Evolutionary conservation across 768 basidiomycete species (phyloP).

Genomic region (Suillus subalutaceus): DNA sequence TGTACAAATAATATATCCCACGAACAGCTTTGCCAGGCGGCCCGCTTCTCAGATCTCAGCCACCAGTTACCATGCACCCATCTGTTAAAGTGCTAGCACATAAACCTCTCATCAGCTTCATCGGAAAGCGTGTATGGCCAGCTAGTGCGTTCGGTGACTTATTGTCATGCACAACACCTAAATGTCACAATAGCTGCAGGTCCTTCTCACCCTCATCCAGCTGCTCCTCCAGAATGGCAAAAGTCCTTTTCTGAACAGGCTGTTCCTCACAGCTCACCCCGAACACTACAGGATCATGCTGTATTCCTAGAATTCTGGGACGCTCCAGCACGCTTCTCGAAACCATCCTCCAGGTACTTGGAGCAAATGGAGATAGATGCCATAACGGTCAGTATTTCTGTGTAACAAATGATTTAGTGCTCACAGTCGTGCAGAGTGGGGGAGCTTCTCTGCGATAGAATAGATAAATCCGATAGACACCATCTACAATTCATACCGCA

Average conservation of each 20-base stretch:
- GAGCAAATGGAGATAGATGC: constrained; percentile 66
- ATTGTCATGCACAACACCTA: constrained; percentile 7
- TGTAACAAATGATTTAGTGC: constrained; percentile 1
- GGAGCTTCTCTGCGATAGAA: constrained; percentile 55
- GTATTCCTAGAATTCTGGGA: constrained; percentile 64
- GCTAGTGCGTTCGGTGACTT: constrained; percentile 36
- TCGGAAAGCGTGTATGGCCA: constrained; percentile 60
- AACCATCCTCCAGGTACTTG: constrained; percentile 48
- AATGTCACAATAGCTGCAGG: constrained; percentile 33
- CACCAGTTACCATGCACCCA: constrained; percentile 31
- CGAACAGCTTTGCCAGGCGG: background rate
- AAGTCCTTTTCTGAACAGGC: constrained; percentile 47
- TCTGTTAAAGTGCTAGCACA: constrained; percentile 43
- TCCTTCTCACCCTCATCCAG: constrained; percentile 60
- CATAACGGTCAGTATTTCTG: constrained; percentile 50
- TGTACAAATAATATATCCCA: constrained; percentile 6
- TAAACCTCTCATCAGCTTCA: constrained; percentile 63
- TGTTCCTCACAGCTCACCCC: constrained; percentile 18
- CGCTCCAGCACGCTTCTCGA: constrained; percentile 63
- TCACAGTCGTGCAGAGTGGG: constrained; percentile 51
- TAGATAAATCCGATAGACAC: constrained; percentile 20
- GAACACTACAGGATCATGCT: constrained; percentile 10
- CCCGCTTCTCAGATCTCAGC: constrained; percentile 4
- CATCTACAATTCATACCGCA: background rate
- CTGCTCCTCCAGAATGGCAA: constrained; percentile 64